Evolutionary conservation across 148 eudicot species (phyloP), one percentile per base, ranked within the genome.

Genomic region (Camellia granthamiana): DNA sequence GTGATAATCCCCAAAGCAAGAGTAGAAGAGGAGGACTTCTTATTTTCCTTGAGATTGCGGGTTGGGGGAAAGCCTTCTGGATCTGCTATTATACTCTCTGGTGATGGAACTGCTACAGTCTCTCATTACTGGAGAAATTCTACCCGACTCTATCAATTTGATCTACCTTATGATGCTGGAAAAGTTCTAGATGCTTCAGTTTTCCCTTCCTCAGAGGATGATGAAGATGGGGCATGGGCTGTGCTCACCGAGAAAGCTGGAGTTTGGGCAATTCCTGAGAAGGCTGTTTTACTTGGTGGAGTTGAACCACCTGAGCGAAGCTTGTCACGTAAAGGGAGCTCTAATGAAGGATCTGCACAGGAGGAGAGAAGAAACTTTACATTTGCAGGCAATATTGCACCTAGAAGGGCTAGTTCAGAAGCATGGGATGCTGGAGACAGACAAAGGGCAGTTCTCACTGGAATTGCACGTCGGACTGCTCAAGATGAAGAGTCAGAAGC

Each of bases 231-330:
- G 55, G 93, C 95, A 15, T 95, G 99, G 99, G 91, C 86, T 82
- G 92, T 95, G 38, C 90, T 95, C 83, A 95, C 99, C 0, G 93
- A 95, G 86, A 95, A 92, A 89, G 99, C 99, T 83, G 99, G 99
- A 78, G 78, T 95, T 43, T 95, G 99, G 99, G 97, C 95, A n/a
- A 95, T 95, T 81, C 99, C 97, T 56, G 97, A 92, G 85, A 94
- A 89, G 81, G 97, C 99, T 46, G 93, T 95, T 84, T 79, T 95
- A 80, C 88, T 89, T 85, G 99, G 98, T 78, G 97, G 97, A 81
- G 98, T 92, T 66, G 98, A 95, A 87, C 97, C 99, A 74, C 98
- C 97, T 68, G 99, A 90, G 84, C 85, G 97, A 78, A 95, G 99
- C 89, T 88, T 95, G 88, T 93, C 98, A 54, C 97, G 94, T 77